Base-by-base conservation (phyloP, 163 green algal genomes). In the Scenedesmus sp. region DNA sequence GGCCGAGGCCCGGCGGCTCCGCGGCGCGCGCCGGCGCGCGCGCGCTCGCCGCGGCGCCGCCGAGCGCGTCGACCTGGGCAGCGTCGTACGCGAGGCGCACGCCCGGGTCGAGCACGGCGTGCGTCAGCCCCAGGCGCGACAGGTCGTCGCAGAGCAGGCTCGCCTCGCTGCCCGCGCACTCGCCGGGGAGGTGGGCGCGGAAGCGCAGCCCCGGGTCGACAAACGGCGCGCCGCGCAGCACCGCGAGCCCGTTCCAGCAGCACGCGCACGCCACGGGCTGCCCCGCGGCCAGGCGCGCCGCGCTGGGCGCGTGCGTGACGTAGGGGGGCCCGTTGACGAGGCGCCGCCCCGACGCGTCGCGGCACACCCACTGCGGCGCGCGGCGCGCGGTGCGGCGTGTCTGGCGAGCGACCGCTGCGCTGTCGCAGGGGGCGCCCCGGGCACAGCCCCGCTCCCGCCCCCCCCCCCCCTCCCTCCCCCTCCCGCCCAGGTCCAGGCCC, bases 201-300 rank as follows among this genome's bases (percentile, higher is more conserved):
- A 88, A 89, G 5, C 54, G 33, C 22, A 87, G 20, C 5, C 81
- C 84, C 48, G 44, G 20, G 53, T n/a, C n/a, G n/a, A 34, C n/a
- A 9, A 94, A 82, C 3, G 87, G 89, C 33, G 47, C 45, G 20
- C 85, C 81, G 22, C 60, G 63, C 26, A 94, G 67, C 17, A 84
- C 72, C 3, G 83, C 86, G 24, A 94, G 67, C 22, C 89, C 89
- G 54, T 94, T 94, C 89, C 89, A 94, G 80, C 89, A 94, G 80
- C 89, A 93, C 42, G 84, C 63, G 13, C 82, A 85, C 3, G 83
- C 76, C 39, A 92, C 75, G 0, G 89, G 89, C 62, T 87, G 73
- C 6, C 89, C 89, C 2, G 56, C 57, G 6, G 53, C 36, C 6
- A 92, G 65, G 17, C 72, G 80, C 20, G 54, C 22, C 7, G 36